These are phyloP conservation scores for Taphrina wiesneri DNA, from an alignment of 1,139 yeast species.

Conservation along the genomic window DNA sequence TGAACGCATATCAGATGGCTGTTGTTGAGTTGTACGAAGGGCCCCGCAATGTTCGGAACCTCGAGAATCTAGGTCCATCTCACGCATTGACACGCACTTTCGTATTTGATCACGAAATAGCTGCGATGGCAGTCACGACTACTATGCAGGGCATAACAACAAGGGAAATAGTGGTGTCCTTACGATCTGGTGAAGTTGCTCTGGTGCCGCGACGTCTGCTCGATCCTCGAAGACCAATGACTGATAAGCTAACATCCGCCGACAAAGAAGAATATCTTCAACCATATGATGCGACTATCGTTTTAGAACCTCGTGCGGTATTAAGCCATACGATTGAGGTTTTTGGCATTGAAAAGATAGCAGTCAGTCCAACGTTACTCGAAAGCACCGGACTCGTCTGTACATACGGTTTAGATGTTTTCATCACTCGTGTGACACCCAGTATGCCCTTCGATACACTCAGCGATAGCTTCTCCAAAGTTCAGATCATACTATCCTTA, in stretches of 20 bases:
- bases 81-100: conserved; percentile 58
- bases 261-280: conserved; percentile 63
- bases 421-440: conserved; percentile 76
- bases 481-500: conserved; percentile 64
- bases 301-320: conserved; percentile 52
- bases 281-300: conserved; percentile 64
- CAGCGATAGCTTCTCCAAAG: conserved; percentile 65
- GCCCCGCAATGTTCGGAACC: conserved; percentile 48
- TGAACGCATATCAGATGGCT: conserved; percentile 60
- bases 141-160: conserved; percentile 75
- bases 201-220: conserved; percentile 62
- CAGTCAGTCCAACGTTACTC: conserved; percentile 65
- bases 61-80: conserved; percentile 43
- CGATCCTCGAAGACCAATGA: conserved; percentile 49
- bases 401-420: conserved; percentile 64
- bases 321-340: conserved; percentile 47
- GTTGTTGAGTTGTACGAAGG: conserved; percentile 81
- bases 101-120: conserved; percentile 59
- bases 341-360: conserved; percentile 43
- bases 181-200: conserved; percentile 59
- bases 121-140: conserved; percentile 57
- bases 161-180: conserved; percentile 63
- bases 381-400: conserved; percentile 82
- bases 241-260: conserved; percentile 56
- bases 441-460: conserved; percentile 81